A percentile compares a stretch with the other conserved stretches of the same genome.
These are phyloP conservation scores for Diutina catenulata DNA, from an alignment of 1,139 yeast species.

Conservation along the genomic window DNA sequence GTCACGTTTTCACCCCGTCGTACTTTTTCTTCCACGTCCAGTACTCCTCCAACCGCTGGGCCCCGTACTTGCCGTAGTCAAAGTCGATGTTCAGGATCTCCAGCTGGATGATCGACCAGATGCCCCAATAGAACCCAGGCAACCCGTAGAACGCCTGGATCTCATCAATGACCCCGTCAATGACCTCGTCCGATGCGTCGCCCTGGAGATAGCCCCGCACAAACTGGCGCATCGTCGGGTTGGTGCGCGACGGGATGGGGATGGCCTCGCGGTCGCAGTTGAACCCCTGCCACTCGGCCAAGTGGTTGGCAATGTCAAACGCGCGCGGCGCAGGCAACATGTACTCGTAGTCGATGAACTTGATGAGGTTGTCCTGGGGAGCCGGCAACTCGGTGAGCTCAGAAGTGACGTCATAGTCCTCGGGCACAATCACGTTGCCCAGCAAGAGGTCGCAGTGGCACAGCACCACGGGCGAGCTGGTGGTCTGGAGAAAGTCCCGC, in stretches of 20 bases:
- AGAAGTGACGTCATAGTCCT: constrained; percentile 14
- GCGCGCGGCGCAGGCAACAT: constrained; percentile 75
- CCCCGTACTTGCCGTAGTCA: constrained; percentile 54
- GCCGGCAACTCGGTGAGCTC: constrained; percentile 13
- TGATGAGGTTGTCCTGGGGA: constrained; percentile 32
- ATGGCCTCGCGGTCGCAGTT: constrained; percentile 53
- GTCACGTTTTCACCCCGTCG: no score
- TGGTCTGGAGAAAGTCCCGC: constrained; percentile 21
- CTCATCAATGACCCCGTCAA: constrained; percentile 37
- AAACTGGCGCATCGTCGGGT: constrained; percentile 43
- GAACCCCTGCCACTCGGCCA: constrained; percentile 83
- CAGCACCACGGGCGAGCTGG: constrained; percentile 44
- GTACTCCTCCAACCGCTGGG: constrained; percentile 51
- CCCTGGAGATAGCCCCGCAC: constrained; percentile 35
- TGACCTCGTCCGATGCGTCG: constrained; percentile 15
- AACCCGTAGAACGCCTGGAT: constrained; percentile 55
- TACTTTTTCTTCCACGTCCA: constrained; percentile 49
- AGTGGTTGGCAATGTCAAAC: constrained; percentile 76
- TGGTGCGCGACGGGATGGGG: constrained; percentile 36
- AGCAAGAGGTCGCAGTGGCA: constrained; percentile 64
- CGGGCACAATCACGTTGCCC: constrained; percentile 61
- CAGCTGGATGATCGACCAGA: constrained; percentile 74
- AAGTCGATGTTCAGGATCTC: constrained; percentile 63
- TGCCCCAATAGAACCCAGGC: constrained; percentile 81
- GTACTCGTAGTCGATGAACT: constrained; percentile 73